Evolutionary conservation across 106 monocot genomes (phyloP), one percentile per base, ranked within the genome.

Genomic region (Acanthochlamys bracteata): DNA sequence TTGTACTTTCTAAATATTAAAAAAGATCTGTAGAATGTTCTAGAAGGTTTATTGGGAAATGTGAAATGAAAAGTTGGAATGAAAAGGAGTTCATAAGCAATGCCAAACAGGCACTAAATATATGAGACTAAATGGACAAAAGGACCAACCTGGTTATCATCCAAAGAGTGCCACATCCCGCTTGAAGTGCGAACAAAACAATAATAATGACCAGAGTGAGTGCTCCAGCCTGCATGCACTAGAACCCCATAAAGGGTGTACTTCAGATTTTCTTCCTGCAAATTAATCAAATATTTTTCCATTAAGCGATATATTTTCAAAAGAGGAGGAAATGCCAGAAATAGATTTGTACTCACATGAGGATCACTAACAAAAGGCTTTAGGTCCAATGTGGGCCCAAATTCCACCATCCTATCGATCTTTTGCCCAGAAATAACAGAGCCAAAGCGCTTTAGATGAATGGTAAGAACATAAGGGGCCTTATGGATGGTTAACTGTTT

Each of bases 361-460:
- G 65, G 69, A 45, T 84, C 85, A 74, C 92, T 92, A 54, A 99
- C 73, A 84, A 83, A 99, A 12, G 92, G 92, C 49, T 89, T 92
- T 59, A 99, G 64, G 65, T 99, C 71, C 70, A 99, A 66, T 49
- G 73, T 66, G 25, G 88, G 76, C 24, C 69, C 79, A 71, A 89
- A 99, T 14, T 76, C 54, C 22, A 99, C 81, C 56, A 65, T 92
- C 64, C 78, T 92, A 63, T 84, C 85, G 57, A 99, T 99, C 74
- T 99, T 99, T 47, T 86, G 79, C 24, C 85, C 81, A 81, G 72
- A 75, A 23, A 75, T 62, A 68, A 66, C 46, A 54, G 79, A 73
- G 69, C 76, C 74, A 83, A 99, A 99, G 21, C 98, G 83, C 60
- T 99, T 99, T 1, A 99, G 81, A 83, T 99, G 98, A 75, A 99